Percentiles rank a stretch among this genome's conserved stretches.
These are phyloP conservation scores for Microbotryum saponariae DNA, from an alignment of 1,284 basidiomycete species.

Conservation along the genomic window DNA sequence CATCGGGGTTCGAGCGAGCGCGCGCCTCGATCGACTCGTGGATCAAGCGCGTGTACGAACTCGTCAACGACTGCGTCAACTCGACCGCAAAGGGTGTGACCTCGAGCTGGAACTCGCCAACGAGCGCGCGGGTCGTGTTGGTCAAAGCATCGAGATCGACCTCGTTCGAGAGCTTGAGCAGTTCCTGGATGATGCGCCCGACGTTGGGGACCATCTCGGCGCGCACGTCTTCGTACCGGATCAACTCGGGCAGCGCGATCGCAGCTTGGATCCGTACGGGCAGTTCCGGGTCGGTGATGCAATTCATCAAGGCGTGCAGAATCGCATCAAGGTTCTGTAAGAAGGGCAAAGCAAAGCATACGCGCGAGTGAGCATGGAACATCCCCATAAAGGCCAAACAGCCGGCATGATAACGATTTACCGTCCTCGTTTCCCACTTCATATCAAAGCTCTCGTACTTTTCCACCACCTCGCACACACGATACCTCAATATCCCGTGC, in stretches of 20 bases:
- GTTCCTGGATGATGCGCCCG: slow-evolving; percentile 76
- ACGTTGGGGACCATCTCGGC: slow-evolving; percentile 67
- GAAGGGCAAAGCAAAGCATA: not conserved
- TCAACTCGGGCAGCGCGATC: slow-evolving; percentile 68
- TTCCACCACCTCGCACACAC: slow-evolving; percentile 69
- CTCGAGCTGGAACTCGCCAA: slow-evolving; percentile 74
- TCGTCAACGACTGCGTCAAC: slow-evolving; percentile 65
- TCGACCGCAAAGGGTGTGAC: slow-evolving; percentile 78
- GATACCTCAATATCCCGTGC: slow-evolving; percentile 64
- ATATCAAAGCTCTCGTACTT: slow-evolving; percentile 61
- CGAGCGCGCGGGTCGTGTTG: slow-evolving; percentile 71
- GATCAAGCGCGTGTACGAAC: slow-evolving; percentile 70
- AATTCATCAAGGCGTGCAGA: slow-evolving; percentile 53
- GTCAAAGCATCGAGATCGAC: slow-evolving; percentile 82
- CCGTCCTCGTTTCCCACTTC: slow-evolving; percentile 58
- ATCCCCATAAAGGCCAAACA: no score
- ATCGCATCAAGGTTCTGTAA: slow-evolving; percentile 55
- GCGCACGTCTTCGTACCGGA: slow-evolving; percentile 56
- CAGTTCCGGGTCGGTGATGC: slow-evolving; percentile 55
- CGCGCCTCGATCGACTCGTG: slow-evolving; percentile 52
- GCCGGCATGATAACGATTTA: slow-evolving; percentile 36
- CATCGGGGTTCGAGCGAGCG: slow-evolving; percentile 38
- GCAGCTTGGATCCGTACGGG: slow-evolving; percentile 80
- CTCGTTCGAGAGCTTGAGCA: slow-evolving; percentile 79
- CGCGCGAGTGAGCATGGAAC: no score